phyloP scores from a whole-genome alignment of 2,329 filamentous ascomycete species.

The Tolypocladium tundrense region DNA sequence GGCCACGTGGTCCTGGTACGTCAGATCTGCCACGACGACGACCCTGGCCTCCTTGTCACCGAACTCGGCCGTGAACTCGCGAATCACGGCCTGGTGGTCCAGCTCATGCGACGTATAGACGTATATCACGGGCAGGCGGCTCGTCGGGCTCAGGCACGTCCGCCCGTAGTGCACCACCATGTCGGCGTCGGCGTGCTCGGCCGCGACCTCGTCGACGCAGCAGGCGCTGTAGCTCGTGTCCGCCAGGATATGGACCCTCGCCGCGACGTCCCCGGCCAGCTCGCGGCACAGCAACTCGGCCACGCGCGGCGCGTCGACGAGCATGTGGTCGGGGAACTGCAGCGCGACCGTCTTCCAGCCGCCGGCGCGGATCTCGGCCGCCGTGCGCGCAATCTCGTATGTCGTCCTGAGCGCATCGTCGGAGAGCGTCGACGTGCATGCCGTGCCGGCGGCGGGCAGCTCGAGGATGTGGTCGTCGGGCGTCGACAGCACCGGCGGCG shows the following conservation, averaged over 20 bases:
- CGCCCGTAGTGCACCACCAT: slow-evolving; percentile 91
- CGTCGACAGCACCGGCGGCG: slow-evolving; percentile 52
- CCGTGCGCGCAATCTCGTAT: slow-evolving; percentile 79
- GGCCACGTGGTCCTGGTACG: slow-evolving; percentile 66
- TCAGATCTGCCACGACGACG: slow-evolving; percentile 81
- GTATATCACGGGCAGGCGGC: slow-evolving; percentile 77
- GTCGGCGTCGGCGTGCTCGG: slow-evolving; percentile 84
- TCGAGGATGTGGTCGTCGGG: slow-evolving; percentile 51
- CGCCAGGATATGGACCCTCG: slow-evolving; percentile 68
- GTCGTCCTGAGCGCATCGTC: slow-evolving; percentile 64
- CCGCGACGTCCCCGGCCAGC: slow-evolving; percentile 9
- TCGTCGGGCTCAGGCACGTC: slow-evolving; percentile 83
- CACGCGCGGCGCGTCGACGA: slow-evolving; percentile 74
- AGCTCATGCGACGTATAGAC: slow-evolving; percentile 73
- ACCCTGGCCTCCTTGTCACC: slow-evolving; percentile 51
- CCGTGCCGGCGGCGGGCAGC: slow-evolving; percentile 30
- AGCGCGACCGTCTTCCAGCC: slow-evolving; percentile 71
- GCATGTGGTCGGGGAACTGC: slow-evolving; percentile 94
- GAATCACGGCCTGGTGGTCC: slow-evolving; percentile 43
- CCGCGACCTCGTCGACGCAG: slow-evolving; percentile 93
- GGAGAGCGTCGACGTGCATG: slow-evolving; percentile 22
- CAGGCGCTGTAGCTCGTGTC: slow-evolving; percentile 97
- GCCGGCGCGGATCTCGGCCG: slow-evolving; percentile 61
- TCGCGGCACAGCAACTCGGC: slow-evolving; percentile 42
- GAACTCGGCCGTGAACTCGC: slow-evolving; percentile 60